A percentile compares a stretch with the other conserved stretches of the same genome.
These are phyloP conservation scores for Moesziomyces sp. DNA, from an alignment of 1,284 basidiomycete genomes.

Conservation along the genomic window DNA sequence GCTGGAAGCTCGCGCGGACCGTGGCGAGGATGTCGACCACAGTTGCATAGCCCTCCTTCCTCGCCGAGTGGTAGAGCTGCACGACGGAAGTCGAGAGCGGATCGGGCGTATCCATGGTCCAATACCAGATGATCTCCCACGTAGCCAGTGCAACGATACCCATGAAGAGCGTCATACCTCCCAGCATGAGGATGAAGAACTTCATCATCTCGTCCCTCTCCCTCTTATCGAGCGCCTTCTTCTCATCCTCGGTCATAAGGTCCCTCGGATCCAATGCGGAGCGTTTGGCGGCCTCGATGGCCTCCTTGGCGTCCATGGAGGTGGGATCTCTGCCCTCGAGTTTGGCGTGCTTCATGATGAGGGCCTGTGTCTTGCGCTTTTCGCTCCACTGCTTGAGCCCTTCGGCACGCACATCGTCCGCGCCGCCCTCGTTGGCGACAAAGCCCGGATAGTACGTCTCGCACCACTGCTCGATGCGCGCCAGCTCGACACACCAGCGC, in stretches of 20 bases:
- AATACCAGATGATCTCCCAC: conserved; percentile 58
- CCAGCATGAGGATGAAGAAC: conserved; percentile 51
- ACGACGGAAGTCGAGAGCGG: conserved; percentile 26
- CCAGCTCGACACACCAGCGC: conserved; percentile 61
- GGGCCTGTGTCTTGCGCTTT: conserved; percentile 22
- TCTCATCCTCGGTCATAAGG: conserved; percentile 42
- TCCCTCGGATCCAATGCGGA: conserved; percentile 19
- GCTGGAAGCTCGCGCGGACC: conserved; percentile 10
- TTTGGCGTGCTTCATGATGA: conserved; percentile 22
- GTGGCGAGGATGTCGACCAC: conserved; percentile 20
- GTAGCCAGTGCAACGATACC: conserved; percentile 36
- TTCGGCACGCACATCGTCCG: conserved; percentile 46
- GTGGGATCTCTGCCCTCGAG: conserved; percentile 7
- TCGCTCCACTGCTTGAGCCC: conserved; percentile 49
- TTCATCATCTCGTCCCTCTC: conserved; percentile 48
- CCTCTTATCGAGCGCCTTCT: conserved; percentile 32
- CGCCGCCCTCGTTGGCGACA: conserved; percentile 30
- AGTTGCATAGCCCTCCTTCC: conserved; percentile 5
- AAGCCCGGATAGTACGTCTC: conserved; percentile 64
- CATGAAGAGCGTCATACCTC: conserved; percentile 48
- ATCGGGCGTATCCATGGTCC: conserved; percentile 51
- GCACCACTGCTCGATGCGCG: conserved; percentile 64
- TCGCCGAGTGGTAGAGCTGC: conserved; percentile 4
- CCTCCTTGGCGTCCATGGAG: not conserved
- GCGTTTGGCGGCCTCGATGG: conserved; percentile 9